Conservation (phyloP, 768 basidiomycete genomes). For the Pleurotus cornucopiae region DNA sequence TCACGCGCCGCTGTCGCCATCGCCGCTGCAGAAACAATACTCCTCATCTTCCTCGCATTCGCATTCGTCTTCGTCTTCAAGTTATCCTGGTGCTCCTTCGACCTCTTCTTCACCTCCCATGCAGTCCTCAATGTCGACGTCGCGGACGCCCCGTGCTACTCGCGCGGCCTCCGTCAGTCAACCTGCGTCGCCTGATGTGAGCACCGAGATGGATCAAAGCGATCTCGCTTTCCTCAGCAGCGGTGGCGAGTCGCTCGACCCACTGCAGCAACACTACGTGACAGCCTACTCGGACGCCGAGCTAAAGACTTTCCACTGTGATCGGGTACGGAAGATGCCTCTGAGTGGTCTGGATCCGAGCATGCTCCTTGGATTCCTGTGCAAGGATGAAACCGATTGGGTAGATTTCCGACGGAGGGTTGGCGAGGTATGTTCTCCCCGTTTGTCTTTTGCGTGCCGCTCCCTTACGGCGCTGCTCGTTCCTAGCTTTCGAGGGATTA, state of each 20-base stretch:
- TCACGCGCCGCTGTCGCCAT: conserved; percentile 57
- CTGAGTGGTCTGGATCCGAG: conserved; percentile 89
- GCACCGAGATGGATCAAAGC: conserved; percentile 27
- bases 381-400: conserved; percentile 83
- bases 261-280: conserved; percentile 58
- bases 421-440: conserved; percentile 51
- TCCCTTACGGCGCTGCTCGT: conserved; percentile 10
- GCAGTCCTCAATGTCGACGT: conserved; percentile 6
- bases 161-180: conserved; percentile 9
- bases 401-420: conserved; percentile 71
- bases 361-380: conserved; percentile 93
- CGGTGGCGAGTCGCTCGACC: conserved; percentile 33
- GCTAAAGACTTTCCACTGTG: conserved; percentile 91
- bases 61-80: conserved; percentile 25
- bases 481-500: conserved; percentile 43
- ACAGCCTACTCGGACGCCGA: conserved; percentile 70
- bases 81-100: neutral
- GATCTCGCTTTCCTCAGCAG: conserved; percentile 26
- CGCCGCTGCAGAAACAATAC: conserved; percentile 62
- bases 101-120: conserved; percentile 15
- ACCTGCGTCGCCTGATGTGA: conserved; percentile 8
- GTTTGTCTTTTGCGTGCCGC: conserved; percentile 6
- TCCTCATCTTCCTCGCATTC: conserved; percentile 29
- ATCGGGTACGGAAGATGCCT: conserved; percentile 94
- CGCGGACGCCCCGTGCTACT: conserved; percentile 1